Evolutionary conservation across 106 monocot genomes (phyloP), one percentile per base, ranked within the genome.

Genomic region (Cymbidium sinense): DNA sequence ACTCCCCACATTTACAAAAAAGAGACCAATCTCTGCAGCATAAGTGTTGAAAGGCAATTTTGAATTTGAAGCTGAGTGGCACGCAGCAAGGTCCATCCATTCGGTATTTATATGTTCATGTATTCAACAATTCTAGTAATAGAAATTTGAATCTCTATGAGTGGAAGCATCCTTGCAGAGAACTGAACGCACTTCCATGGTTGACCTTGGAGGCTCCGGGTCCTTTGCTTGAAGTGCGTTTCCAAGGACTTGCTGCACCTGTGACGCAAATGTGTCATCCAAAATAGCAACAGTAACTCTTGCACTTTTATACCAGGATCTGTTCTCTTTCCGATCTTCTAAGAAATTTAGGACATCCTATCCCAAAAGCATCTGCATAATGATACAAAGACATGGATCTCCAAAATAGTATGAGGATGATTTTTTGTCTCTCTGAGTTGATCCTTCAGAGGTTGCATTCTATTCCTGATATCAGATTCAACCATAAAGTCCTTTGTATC

Each of bases 251-350:
- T 91, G 90, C 64, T 99, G 95, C 92, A 99, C 93, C 78, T 99
- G 94, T 17, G 92, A 95, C 72, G 90, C 95, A 84, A 99, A 95
- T 43, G 95, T 99, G 69, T 99, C 95, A 43, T 99, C 92, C 83
- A 99, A 78, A 75, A 90, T 82, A 81, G 92, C 70, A 25, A 95
- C 83, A 15, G 99, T 83, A 8, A 93, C 91, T 71, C 94, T 77
- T 73, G 99, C 85, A 20, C 85, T 89, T 86, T 90, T 99, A 74
- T 90, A 99, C 92, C 92, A 95, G 0, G 92, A 82, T 73, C 86
- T 79, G 70, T 99, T 99, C 79, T 99, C 99, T 81, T 95, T 99
- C 35, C 87, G 83, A 44, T 93, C 89, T 79, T 99, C 95, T 79
- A 99, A 80, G 77, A 99, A 99, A 74, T 58, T 91, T 70, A 95